Conservation (phyloP, 331 rosid species). For the Phaseolus coccineus region DNA sequence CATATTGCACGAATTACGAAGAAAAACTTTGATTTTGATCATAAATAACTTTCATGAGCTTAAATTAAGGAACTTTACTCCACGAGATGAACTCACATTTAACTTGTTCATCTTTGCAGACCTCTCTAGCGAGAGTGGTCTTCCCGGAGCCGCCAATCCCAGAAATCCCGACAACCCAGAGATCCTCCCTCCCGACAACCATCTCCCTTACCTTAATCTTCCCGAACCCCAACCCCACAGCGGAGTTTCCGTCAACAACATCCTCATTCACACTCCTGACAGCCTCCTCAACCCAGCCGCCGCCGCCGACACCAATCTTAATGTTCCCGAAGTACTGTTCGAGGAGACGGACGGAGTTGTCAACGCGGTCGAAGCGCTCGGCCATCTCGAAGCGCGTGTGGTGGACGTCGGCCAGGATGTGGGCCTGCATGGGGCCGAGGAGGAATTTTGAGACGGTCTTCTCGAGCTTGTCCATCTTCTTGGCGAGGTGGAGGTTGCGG, state of each 20-base stretch:
- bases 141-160: slow-evolving; percentile 98
- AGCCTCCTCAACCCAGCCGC: slow-evolving; percentile 78
- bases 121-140: slow-evolving; percentile 82
- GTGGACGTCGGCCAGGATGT: slow-evolving; percentile 80
- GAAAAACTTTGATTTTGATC: not conserved
- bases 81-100: slow-evolving; percentile 56
- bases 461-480: slow-evolving; percentile 86
- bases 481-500: slow-evolving; percentile 67
- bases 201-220: slow-evolving; percentile 74
- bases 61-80: not conserved
- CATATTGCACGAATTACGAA: not conserved
- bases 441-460: slow-evolving; percentile 63
- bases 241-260: slow-evolving; percentile 50
- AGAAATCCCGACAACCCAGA: slow-evolving; percentile 63
- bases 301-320: slow-evolving; percentile 69
- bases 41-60: too few relatives aligned
- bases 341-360: slow-evolving; percentile 45
- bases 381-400: slow-evolving; percentile 57
- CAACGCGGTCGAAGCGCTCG: slow-evolving; percentile 73
- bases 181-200: slow-evolving; percentile 56
- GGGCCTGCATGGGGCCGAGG: slow-evolving; percentile 66
- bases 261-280: slow-evolving; percentile 64
- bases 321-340: slow-evolving; percentile 69
- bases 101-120: slow-evolving; percentile 72
- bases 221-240: slow-evolving; percentile 64